phyloP scores from a whole-genome alignment of 148 eudicot genomes.

The Chenopodium album region DNA sequence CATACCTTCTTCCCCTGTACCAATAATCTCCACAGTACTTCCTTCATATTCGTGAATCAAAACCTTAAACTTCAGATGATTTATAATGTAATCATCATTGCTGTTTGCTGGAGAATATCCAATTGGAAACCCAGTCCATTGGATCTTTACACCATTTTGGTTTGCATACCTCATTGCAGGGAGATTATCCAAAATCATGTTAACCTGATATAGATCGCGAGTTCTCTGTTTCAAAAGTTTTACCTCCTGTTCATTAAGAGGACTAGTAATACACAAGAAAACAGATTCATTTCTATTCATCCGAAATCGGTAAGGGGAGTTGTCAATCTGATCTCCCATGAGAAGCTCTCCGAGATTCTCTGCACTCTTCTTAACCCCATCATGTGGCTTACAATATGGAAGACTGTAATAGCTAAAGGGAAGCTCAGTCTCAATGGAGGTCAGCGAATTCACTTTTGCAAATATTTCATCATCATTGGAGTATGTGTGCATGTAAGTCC shows the following conservation, averaged over 20 bases:
- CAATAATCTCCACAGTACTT: conserved; percentile 49
- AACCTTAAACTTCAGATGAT: conserved; percentile 63
- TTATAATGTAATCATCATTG: conserved; percentile 55
- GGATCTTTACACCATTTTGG: conserved; percentile 47
- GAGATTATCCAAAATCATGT: conserved; percentile 66
- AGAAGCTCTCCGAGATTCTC: conserved; percentile 85
- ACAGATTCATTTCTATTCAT: conserved; percentile 63
- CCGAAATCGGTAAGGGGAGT: conserved; percentile 62
- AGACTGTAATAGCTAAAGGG: conserved; percentile 81
- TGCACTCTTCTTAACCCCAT: conserved; percentile 63
- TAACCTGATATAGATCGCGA: conserved; percentile 66
- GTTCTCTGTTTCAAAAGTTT: conserved; percentile 70
- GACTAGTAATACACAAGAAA: conserved; percentile 50
- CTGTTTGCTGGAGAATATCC: conserved; percentile 47
- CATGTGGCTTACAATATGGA: conserved; percentile 58
- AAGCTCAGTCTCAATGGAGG: conserved; percentile 71
- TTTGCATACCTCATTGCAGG: conserved; percentile 65
- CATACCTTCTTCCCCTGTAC: conserved; percentile 68
- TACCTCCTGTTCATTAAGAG: conserved; percentile 52
- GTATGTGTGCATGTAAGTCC: conserved; percentile 66
- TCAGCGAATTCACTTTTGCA: conserved; percentile 73
- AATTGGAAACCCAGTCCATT: conserved; percentile 70
- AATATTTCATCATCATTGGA: conserved; percentile 40
- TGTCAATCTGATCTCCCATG: conserved; percentile 77
- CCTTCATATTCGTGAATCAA: conserved; percentile 70